Conservation (phyloP, 2,329 filamentous ascomycete species). For the Aspergillus aculeatus region DNA sequence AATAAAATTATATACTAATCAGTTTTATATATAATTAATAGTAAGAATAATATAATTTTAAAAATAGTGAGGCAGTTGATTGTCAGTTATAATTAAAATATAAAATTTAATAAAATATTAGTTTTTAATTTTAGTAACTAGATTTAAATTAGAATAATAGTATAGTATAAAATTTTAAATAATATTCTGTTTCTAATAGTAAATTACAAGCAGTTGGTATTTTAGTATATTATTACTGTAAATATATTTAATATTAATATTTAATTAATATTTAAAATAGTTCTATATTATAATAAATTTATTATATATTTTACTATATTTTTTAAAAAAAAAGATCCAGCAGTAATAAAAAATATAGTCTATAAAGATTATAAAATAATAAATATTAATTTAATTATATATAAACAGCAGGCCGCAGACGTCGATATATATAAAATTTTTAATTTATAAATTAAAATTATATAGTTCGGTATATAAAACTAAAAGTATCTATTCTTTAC, state of each 20-base stretch:
- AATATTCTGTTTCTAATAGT: no score
- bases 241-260: neutral
- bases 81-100: neutral
- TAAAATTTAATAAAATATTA: no score
- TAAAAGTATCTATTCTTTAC: neutral
- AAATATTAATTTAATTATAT: neutral
- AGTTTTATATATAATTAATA: no score
- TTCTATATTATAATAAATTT: neutral
- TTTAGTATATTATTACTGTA: neutral
- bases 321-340: neutral
- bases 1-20: neutral
- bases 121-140: neutral
- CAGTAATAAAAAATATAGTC: neutral
- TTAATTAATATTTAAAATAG: neutral
- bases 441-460: neutral
- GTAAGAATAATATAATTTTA: neutral
- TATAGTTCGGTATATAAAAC: neutral
- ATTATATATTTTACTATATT: neutral
- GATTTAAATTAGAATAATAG: neutral
- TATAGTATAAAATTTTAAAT: no score
- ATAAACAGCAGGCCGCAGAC: neutral
- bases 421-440: neutral
- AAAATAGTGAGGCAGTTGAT: neutral
- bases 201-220: no score
- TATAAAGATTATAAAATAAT: neutral